Percentiles rank a stretch among this genome's conserved stretches.
Conservation (phyloP, 805 yeast genomes). For the Alloascoidea africana region DNA sequence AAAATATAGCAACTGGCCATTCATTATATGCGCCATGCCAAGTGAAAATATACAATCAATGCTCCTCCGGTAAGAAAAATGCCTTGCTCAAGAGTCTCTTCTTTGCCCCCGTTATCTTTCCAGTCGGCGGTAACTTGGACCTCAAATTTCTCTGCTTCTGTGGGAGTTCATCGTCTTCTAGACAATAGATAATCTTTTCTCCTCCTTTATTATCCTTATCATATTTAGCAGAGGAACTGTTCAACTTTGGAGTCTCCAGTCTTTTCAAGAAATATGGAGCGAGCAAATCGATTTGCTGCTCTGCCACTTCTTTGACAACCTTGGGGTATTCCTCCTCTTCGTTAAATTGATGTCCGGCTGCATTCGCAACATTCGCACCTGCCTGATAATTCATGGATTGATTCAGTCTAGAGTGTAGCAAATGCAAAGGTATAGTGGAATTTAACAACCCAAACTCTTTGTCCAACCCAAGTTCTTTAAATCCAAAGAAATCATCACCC, state of each 20-base stretch:
- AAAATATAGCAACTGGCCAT: too few species aligned
- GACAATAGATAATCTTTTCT: slow-evolving; percentile 7
- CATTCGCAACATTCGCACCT: slow-evolving; percentile 25
- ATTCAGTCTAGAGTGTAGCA: slow-evolving; percentile 63
- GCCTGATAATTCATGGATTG: slow-evolving; percentile 26
- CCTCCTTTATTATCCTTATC: slow-evolving; percentile 4
- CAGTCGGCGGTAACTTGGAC: slow-evolving; percentile 83
- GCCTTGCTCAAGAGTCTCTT: slow-evolving; percentile 41
- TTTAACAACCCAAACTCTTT: slow-evolving; percentile 79
- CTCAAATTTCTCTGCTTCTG: slow-evolving; percentile 59
- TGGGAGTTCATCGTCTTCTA: slow-evolving; percentile 80
- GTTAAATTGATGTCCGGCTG: slow-evolving; percentile 46
- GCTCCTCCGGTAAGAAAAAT: slow-evolving; percentile 40
- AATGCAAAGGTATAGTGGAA: slow-evolving; percentile 77
- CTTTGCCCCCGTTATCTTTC: slow-evolving; percentile 60
- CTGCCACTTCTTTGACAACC: slow-evolving; percentile 35
- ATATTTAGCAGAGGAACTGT: slow-evolving; percentile 10
- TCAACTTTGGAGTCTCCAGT: slow-evolving; percentile 10
- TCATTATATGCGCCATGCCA: too few species aligned
- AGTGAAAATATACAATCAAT: too few species aligned
- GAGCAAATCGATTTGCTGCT: slow-evolving; percentile 39
- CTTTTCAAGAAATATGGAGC: slow-evolving; percentile 31
- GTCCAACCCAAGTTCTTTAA: slow-evolving; percentile 84
- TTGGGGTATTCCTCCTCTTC: slow-evolving; percentile 35
- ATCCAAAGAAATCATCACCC: slow-evolving; percentile 97